Base-by-base conservation (phyloP, 805 yeast species). In the Pichia eremophila region DNA sequence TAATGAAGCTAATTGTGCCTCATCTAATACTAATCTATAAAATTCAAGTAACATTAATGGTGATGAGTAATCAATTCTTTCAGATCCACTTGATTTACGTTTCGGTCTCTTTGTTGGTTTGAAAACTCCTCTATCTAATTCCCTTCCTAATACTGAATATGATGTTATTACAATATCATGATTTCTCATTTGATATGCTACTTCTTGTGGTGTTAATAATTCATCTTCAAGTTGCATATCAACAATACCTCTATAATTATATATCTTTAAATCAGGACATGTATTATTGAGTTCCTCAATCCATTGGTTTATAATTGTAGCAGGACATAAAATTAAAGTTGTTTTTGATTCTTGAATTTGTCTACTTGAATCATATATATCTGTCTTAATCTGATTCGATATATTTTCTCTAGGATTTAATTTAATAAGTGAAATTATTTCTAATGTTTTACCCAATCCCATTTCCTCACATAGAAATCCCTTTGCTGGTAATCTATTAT, bases 371-470 rank as follows among this genome's bases (percentile, higher is more conserved):
- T 69, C 72, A 65, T 55, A 73, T 59, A 51, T 51, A 65, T 63
- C 77, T 46, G 48, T 61, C 49, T 55, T 65, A 60, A 18, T 64
- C 40, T 40, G 48, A 5, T 58, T 53, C 15, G 39, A 46, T 2
- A 44, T 17, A 0, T 40, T 14, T 19, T 73, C 71, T 15, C 96
- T 65, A 32, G 69, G 79, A 60, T 93, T 83, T 44, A 81, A 58
- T 2, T 79, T 59, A 0, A 84, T 65, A 38, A 91, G 66, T 0
- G 95, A 71, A 2, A 86, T 70, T 14, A 89, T 70, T 61, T 93
- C 99, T 5, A 93, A 80, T 0, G 99, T 91, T 59, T 93, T 93
- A 0, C 99, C 99, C 8, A 93, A 72, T 0, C 99, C 99, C 99
- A 93, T 93, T 63, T 93, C 99, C 58, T 91, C 99, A 1, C 93